Conservation (phyloP, 2,329 filamentous ascomycete species). For the Penicillium sp. region DNA sequence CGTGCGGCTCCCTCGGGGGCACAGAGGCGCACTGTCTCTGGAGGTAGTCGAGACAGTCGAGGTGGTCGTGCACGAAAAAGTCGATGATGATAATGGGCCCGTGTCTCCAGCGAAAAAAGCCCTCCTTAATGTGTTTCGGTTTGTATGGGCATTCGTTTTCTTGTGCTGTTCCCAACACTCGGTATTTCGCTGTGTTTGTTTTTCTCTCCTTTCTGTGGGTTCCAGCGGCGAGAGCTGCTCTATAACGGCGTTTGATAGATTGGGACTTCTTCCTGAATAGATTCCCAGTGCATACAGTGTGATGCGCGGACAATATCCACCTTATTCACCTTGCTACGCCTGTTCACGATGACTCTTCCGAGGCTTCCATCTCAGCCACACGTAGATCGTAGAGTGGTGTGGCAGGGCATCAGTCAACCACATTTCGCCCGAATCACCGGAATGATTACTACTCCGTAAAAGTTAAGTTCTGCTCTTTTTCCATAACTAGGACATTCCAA, state of each 20-base stretch:
- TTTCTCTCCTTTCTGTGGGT: conserved; percentile 1
- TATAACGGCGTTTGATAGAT: conserved; percentile 12
- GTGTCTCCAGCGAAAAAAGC: conserved; percentile 12
- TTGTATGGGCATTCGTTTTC: conserved; percentile 3
- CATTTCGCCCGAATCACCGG: background rate
- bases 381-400: background rate
- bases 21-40: conserved; percentile 23
- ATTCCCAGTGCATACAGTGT: conserved; percentile 4
- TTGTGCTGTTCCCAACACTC: background rate
- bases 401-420: conserved; percentile 1
- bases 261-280: conserved; percentile 4
- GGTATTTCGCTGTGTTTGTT: background rate
- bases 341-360: background rate
- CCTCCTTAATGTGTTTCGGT: conserved; percentile 5
- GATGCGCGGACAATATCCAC: background rate
- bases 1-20: conserved; percentile 27
- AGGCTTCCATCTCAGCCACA: background rate
- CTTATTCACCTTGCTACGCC: background rate
- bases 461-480: too few relatives aligned
- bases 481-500: too few relatives aligned
- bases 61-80: conserved; percentile 30
- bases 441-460: too few relatives aligned
- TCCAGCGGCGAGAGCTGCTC: background rate
- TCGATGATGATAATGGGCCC: conserved; percentile 10
- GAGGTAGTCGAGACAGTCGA: conserved; percentile 11